A percentile compares a stretch with the other conserved stretches of the same genome.
Conservation (phyloP, 345 rosid species). For the Iberis pinnata region DNA sequence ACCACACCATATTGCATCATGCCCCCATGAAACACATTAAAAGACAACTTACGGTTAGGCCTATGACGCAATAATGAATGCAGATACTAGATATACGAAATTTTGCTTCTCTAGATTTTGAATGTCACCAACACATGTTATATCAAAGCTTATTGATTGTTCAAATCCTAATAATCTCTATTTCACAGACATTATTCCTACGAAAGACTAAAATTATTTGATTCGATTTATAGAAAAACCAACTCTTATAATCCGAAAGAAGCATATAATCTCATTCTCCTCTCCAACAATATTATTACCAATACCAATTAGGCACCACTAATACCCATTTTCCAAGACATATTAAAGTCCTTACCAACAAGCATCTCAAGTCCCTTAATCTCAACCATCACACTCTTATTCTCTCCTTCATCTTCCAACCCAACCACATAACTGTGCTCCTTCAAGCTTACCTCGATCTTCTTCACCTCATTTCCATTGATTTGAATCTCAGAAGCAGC, state of each 20-base stretch:
- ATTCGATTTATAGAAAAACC: conserved; percentile 19
- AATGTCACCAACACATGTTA: too few species aligned
- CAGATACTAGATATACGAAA: too few species aligned
- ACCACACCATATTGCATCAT: too few species aligned
- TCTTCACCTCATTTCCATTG: conserved; percentile 34
- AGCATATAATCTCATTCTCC: conserved; percentile 12
- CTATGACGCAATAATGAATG: too few species aligned
- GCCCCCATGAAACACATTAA: too few species aligned
- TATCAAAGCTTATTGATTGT: too few species aligned
- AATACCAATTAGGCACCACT: conserved; percentile 2
- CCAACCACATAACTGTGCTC: conserved; percentile 40
- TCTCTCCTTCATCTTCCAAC: conserved; percentile 31
- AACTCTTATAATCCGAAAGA: conserved; percentile 12
- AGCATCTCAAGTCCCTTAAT: conserved; percentile 50
- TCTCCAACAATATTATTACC: conserved; percentile 17
- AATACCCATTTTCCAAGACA: conserved; percentile 61
- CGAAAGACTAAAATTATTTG: background rate
- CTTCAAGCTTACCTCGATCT: conserved; percentile 33
- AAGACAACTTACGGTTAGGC: too few species aligned
- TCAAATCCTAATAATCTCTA: conserved; percentile 4
- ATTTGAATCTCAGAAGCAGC: conserved; percentile 42
- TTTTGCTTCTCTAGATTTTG: too few species aligned
- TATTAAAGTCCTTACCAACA: conserved; percentile 58
- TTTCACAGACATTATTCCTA: too few species aligned
- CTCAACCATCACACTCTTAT: conserved; percentile 53